Evolutionary conservation across 495 filamentous ascomycete species (phyloP), one percentile per base, ranked within the genome.

Genomic region (Hypoxylon lenormandii): DNA sequence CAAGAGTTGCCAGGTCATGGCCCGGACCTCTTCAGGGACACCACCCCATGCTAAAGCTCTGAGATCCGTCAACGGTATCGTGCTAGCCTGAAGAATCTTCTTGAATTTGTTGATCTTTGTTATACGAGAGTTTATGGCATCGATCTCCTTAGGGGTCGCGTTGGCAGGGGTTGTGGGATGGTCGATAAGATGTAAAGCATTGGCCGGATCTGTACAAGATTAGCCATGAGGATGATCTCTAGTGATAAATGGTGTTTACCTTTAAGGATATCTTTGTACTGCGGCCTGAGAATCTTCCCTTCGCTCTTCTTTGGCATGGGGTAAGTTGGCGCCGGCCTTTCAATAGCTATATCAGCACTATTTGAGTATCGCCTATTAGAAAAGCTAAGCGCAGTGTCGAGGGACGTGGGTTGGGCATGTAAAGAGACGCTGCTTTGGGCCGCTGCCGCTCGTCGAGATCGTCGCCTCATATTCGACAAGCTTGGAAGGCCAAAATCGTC

Each of bases 21-120:
- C 92, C 26, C 95, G 91, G 28, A 98, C 91, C 81, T 98, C 95
- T 58, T 94, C 89, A 0, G 95, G 95, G 50, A 97, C 87, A 21
- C 95, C 95, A 58, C 92, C 92, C 95, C 95, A 98, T 37, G 95
- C 90, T 26, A 92, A 82, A 66, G 91, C 84, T 56, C 95, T 85
- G 12, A 98, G 82, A 65, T 97, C 96, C 18, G 88, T 79, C 0
- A 97, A 78, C 23, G 92, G 89, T 74, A 98, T 94, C 1, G 92
- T 91, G 59, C 90, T 95, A 15, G 94, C 87, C 80, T 98, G 95
- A 12, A 98, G 82, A 21, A 98, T 91, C 60, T 89, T 88, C 75
- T 98, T 98, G 84, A 98, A 98, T 75, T 98, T 98, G 79, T 98
- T 98, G 76, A 98, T 98, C 59, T 94, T 89, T 1, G 91, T 90